phyloP scores from a whole-genome alignment of 129 eudicot species.

The Saposhnikovia divaricata region DNA sequence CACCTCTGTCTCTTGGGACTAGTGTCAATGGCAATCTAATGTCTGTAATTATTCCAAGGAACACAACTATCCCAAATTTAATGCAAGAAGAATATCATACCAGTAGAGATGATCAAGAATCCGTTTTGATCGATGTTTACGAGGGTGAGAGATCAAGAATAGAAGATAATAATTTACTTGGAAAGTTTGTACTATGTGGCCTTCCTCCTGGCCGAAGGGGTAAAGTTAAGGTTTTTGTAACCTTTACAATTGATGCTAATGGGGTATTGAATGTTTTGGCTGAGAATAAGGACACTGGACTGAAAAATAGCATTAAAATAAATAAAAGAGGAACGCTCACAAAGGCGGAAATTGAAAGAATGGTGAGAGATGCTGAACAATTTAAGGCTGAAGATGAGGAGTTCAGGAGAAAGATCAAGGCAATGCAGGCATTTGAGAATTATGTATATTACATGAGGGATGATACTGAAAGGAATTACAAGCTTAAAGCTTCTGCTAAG shows the following conservation, averaged over 20 bases:
- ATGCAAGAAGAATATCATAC: not conserved
- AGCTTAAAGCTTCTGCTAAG: not conserved
- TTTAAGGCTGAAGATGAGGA: not conserved
- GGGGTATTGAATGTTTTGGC: not conserved
- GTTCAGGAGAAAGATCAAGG: not conserved
- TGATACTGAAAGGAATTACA: not conserved
- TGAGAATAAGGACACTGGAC: not conserved
- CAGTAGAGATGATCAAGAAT: not conserved
- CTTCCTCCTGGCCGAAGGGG: not conserved
- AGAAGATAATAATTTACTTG: not conserved
- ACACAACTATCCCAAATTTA: not conserved
- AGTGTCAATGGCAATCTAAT: not conserved
- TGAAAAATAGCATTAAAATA: not conserved
- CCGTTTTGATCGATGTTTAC: not conserved
- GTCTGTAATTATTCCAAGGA: not conserved
- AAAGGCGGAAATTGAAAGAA: not conserved
- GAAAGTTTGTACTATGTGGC: not conserved
- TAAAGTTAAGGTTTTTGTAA: not conserved
- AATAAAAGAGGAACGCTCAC: not conserved
- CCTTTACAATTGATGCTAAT: not conserved
- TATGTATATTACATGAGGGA: not conserved
- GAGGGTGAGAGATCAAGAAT: not conserved
- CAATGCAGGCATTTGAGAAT: not conserved
- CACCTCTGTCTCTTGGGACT: not conserved
- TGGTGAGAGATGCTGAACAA: not conserved